phyloP scores from a whole-genome alignment of 2,329 filamentous ascomycete genomes.

The Exophiala sp. region DNA sequence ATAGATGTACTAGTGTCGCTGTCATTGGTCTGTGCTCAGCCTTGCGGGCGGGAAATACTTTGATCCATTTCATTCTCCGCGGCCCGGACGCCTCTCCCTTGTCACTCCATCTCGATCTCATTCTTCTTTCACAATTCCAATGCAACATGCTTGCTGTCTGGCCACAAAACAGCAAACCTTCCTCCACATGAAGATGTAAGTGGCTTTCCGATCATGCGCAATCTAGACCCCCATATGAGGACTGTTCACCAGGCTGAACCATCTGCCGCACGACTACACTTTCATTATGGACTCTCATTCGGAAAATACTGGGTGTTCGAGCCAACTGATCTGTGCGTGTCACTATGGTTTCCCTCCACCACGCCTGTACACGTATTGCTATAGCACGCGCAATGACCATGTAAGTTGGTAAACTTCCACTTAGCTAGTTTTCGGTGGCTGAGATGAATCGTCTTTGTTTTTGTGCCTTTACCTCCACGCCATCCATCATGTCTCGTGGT shows the following conservation, averaged over 20 bases:
- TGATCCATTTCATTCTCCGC: background rate
- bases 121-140: background rate
- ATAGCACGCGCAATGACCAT: conserved; percentile 12
- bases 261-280: background rate
- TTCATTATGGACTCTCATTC: background rate
- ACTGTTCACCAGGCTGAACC: background rate
- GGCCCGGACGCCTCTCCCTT: background rate
- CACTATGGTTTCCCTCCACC: conserved; percentile 3
- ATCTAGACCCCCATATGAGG: too few relatives aligned
- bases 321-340: conserved; percentile 6
- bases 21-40: conserved; percentile 3
- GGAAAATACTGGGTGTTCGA: background rate
- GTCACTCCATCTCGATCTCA: background rate
- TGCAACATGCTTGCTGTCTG: background rate
- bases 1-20: background rate
- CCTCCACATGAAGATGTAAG: too few relatives aligned
- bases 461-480: too few relatives aligned
- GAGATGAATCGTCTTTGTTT: too few relatives aligned
- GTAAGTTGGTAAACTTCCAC: conserved; percentile 1
- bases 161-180: too few relatives aligned
- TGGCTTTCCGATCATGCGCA: too few relatives aligned
- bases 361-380: conserved; percentile 5
- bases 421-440: too few relatives aligned
- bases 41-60: background rate
- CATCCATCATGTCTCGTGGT: too few relatives aligned